A percentile compares a stretch with the other conserved stretches of the same genome.
phyloP scores from a whole-genome alignment of 2,329 filamentous ascomycete species.

The Aspergillus quadrilineatus region DNA sequence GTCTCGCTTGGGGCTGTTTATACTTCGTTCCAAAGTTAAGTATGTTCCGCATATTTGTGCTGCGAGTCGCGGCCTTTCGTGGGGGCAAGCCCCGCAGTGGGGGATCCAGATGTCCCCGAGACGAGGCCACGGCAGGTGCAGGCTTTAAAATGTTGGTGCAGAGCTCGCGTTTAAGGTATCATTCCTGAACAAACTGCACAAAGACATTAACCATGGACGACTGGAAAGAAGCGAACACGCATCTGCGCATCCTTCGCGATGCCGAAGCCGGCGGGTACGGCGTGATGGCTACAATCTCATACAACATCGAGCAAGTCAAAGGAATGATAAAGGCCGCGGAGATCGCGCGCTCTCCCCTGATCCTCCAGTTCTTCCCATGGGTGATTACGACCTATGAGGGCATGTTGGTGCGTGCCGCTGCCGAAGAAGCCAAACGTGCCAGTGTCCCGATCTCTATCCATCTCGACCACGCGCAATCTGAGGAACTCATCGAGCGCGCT shows the following conservation, averaged over 20 bases:
- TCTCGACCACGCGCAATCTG: conserved; percentile 65
- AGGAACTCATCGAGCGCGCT: conserved; percentile 60
- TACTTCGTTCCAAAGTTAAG: not conserved
- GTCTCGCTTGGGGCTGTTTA: not conserved
- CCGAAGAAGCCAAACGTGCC: conserved; percentile 56
- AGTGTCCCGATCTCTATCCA: conserved; percentile 62
- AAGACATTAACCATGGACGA: not conserved
- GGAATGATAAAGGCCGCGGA: conserved; percentile 66
- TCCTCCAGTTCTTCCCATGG: conserved; percentile 71
- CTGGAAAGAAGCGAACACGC: conserved; percentile 17
- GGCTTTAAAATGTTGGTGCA: not conserved
- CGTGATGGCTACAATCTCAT: conserved; percentile 47
- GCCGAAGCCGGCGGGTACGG: conserved; percentile 57
- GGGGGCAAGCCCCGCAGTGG: not conserved
- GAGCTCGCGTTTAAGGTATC: not conserved
- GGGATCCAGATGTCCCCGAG: not conserved
- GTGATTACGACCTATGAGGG: conserved; percentile 61
- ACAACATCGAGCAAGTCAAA: conserved; percentile 65
- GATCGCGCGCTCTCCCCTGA: conserved; percentile 63
- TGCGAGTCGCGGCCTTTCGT: not conserved
- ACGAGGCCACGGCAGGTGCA: not conserved
- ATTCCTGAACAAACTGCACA: not conserved
- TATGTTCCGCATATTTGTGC: not conserved
- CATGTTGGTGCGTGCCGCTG: conserved; percentile 54
- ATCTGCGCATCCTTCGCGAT: conserved; percentile 51